A percentile compares a stretch with the other conserved stretches of the same genome.
Evolutionary conservation across 805 yeast genomes (phyloP).

Genomic region (Scheffersomyces spartinae): DNA sequence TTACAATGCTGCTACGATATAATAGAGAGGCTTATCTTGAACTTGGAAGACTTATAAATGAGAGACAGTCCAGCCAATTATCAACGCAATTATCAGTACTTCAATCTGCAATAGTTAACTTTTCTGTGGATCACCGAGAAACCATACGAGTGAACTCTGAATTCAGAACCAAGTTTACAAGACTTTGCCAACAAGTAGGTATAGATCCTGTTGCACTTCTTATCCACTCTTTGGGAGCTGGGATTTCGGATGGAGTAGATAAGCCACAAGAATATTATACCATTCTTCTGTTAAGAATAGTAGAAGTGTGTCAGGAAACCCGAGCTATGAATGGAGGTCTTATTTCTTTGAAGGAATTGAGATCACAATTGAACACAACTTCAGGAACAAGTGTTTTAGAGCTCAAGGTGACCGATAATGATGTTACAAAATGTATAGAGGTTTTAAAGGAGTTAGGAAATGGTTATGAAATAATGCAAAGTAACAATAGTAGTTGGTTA

Average conservation of each 20-base stretch:
- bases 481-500: constrained; percentile 46
- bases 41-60: constrained; percentile 39
- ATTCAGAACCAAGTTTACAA: constrained; percentile 60
- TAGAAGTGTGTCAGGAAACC: constrained; percentile 65
- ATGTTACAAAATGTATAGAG: constrained; percentile 44
- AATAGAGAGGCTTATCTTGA: too few relatives aligned
- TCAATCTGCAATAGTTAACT: constrained; percentile 64
- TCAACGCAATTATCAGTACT: constrained; percentile 65
- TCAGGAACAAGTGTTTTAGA: constrained; percentile 16
- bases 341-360: constrained; percentile 40
- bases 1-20: too few relatives aligned
- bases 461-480: constrained; percentile 53
- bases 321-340: constrained; percentile 75
- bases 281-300: constrained; percentile 60
- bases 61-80: constrained; percentile 48
- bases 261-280: constrained; percentile 52
- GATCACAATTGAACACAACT: constrained; percentile 17
- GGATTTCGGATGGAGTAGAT: constrained; percentile 16
- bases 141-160: constrained; percentile 56
- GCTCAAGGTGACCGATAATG: constrained; percentile 29
- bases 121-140: constrained; percentile 59
- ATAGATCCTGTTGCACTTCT: constrained; percentile 86
- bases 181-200: constrained; percentile 70
- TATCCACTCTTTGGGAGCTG: too few relatives aligned
- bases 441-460: constrained; percentile 50